Percentiles rank a stretch among this genome's conserved stretches.
Evolutionary conservation across 768 basidiomycete genomes (phyloP).

Genomic region (Panus rudis): DNA sequence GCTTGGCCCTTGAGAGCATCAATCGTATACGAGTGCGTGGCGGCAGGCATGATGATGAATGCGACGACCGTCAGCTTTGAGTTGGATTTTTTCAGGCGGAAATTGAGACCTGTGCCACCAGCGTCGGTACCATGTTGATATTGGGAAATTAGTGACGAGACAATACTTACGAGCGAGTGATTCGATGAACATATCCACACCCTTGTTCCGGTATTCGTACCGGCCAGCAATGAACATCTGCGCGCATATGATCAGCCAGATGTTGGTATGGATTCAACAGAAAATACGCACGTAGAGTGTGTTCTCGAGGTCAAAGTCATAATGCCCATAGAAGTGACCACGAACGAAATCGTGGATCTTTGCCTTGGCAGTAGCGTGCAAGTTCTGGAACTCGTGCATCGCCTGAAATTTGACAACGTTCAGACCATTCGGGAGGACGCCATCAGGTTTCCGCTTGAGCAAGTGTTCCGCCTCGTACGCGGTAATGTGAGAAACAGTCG

Average conservation of each 20-base stretch:
- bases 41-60: slow-evolving; percentile 98
- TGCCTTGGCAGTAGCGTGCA: slow-evolving; percentile 88
- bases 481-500: slow-evolving; percentile 96
- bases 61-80: slow-evolving; percentile 87
- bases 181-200: slow-evolving; percentile 99
- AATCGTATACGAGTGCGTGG: slow-evolving; percentile 93
- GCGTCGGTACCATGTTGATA: neutral
- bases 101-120: slow-evolving; percentile 43
- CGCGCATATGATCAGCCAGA: no score
- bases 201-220: slow-evolving; percentile 99
- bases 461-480: slow-evolving; percentile 96
- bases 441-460: slow-evolving; percentile 95
- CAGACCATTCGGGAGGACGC: slow-evolving; percentile 93
- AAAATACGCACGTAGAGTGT: slow-evolving; percentile 63
- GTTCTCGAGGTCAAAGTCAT: slow-evolving; percentile 92
- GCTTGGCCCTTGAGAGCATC: slow-evolving; percentile 97
- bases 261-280: slow-evolving; percentile 8
- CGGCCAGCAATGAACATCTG: slow-evolving; percentile 99
- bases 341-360: slow-evolving; percentile 98
- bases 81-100: slow-evolving; percentile 50
- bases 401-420: slow-evolving; percentile 99
- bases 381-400: slow-evolving; percentile 98
- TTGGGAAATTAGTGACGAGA: slow-evolving; percentile 4
- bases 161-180: slow-evolving; percentile 69
- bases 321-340: slow-evolving; percentile 97